Evolutionary conservation across 257 asterid genomes (phyloP), one percentile per base, ranked within the genome.

Genomic region (Plantago ovata): DNA sequence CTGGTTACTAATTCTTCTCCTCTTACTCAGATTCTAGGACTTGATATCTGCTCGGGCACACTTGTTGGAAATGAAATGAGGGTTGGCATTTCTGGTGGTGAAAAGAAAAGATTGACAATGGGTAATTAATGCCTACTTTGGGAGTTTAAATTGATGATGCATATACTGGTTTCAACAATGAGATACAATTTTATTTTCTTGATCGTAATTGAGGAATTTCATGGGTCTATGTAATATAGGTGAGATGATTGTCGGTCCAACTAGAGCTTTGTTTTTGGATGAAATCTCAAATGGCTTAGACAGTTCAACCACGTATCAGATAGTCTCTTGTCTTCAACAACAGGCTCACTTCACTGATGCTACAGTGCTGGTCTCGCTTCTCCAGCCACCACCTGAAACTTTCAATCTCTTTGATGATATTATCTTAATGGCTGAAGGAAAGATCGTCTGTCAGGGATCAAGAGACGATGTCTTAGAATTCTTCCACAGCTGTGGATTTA

Each of bases 341-440:
- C 50, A 70, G 47, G 77, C 75, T 23, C 78, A 74, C 50, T 39
- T 77, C 8, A 67, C 77, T 19, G 68, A 73, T 48, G 77, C 80
- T 18, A 77, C 83, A 14, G 36, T 77, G 21, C 64, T 77, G 38
- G 51, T 67, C 43, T 65, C 77, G 1, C 72, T 77, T 58, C 80
- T 74, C 66, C 80, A 77, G 61, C 83, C 83, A 54, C 69, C 77
- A 4, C 83, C 80, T 9, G 83, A 77, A 55, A 74, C 73, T 22
- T 77, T 73, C 58, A 75, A 77, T 61, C 74, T 77, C 44, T 77
- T 72, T 63, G 77, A 72, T 60, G 79, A 77, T 32, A 51, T 77
- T 20, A 55, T 77, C 18, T 56, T 73, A 50, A 68, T 77, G 80
- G 75, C 73, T 9, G 83, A 77, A 56, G 80, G 83, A 10, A 73